These are phyloP conservation scores for Aspergillus luchuensis DNA, from an alignment of 2,329 filamentous ascomycete species.

Conservation along the genomic window DNA sequence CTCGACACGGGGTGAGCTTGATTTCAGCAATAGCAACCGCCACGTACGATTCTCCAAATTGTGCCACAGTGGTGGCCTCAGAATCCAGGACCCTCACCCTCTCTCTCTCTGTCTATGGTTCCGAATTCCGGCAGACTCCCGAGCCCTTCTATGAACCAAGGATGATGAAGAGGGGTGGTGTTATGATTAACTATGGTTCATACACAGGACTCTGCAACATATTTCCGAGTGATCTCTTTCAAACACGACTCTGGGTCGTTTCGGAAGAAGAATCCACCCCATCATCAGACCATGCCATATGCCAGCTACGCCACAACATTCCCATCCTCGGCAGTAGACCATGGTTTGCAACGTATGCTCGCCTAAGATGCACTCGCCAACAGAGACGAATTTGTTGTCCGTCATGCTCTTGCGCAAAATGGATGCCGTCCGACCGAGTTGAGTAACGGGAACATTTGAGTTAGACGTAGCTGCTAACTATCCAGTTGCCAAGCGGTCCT, in stretches of 20 bases:
- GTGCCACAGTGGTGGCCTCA: background rate
- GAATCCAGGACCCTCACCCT: background rate
- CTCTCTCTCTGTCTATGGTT: background rate
- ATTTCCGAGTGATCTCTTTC: constrained; percentile 1
- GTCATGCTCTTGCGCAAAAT: background rate
- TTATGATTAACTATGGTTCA: background rate
- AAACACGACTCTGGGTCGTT: background rate
- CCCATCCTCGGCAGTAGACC: background rate
- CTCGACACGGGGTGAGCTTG: constrained; percentile 1
- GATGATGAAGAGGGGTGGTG: too few species aligned
- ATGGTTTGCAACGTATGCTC: background rate
- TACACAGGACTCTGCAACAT: background rate
- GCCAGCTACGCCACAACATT: background rate
- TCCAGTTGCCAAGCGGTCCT: background rate
- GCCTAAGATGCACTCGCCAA: background rate
- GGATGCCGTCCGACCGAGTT: background rate
- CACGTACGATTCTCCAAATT: background rate
- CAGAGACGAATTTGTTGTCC: background rate
- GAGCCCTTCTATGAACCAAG: background rate
- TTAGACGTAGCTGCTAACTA: background rate
- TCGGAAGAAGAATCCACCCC: background rate
- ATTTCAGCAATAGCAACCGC: background rate
- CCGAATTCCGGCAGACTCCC: background rate
- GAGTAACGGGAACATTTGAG: background rate
- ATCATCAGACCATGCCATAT: background rate